Base-by-base conservation (phyloP, 257 asterid genomes). In the Solanum sejunctum region DNA sequence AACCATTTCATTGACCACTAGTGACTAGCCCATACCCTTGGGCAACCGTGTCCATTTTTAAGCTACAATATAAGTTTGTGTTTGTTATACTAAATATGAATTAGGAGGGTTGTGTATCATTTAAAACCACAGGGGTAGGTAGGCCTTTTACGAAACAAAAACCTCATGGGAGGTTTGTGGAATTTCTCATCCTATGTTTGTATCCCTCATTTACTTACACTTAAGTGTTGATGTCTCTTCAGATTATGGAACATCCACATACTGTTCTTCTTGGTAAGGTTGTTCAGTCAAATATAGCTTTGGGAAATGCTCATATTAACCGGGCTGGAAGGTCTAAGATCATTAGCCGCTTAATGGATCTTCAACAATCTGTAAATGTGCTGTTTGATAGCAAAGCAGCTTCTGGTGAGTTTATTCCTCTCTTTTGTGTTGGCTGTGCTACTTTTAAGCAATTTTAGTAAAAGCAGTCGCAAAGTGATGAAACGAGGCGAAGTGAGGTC, bases 171-270 rank as follows among this genome's bases (percentile, higher is more conserved):
- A 75, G 57, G 21, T 23, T 15, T 77, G 63, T 51, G 47, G 36
- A 77, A 15, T 77, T 77, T 77, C 26, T 77, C 64, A 52, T 77
- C n/a, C 26, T 51, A 77, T 23, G 56, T 72, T 77, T 77, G 51
- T 77, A 77, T 77, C 63, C 47, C 61, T 52, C 39, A 6, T 16
- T 49, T 21, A 2, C 81, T 75, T 52, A 77, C 10, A 16, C 51
- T 52, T 77, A 15, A 26, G 26, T 26, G 20, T 23, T 77, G 84
- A 58, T 52, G 84, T 8, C 11, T 23, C 78, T 87, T 86, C 93
- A 96, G 99, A 92, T 94, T 85, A 92, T 93, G 98, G 97, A 95
- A 87, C 99, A 96, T 87, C 94, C 97, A 64, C 98, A 91, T 77
- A 96, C 99, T 41, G 71, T 88, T 92, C 88, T 93, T 85, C 83